Base-by-base conservation (phyloP, 1,139 yeast species). In the Geotrichum siamense region DNA sequence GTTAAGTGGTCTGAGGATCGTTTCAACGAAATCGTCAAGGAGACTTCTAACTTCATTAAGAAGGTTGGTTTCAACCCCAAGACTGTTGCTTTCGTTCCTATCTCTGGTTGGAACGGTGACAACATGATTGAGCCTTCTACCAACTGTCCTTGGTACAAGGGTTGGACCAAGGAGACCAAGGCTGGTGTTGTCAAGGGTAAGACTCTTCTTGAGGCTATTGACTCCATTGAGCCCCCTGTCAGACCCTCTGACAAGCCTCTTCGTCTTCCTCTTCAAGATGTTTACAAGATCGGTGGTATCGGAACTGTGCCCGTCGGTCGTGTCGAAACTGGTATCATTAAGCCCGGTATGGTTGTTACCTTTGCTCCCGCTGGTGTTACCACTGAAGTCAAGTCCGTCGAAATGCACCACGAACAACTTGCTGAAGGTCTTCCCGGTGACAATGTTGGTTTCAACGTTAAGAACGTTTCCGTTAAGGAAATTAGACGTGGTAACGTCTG, bases 261-360 rank as follows among this genome's bases (percentile, higher is more conserved):
- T 72, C 82, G 91, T 76, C 82, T 82, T 67, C 89, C 91, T 70
- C 78, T 81, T 68, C 91, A 82, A 76, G 91, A 82, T 78, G 91
- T 82, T 62, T 82, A 82, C 87, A 82, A 81, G 85, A 82, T 82
- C 64, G 89, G 89, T 75, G 91, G 91, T 82, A 82, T 81, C 65
- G 89, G 93, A 63, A 82, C 93, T 68, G 93, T 82, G 76, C 91
- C 93, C 73, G 91, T 82, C 77, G 91, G 91, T 69, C 82, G 91
- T 77, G 91, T 82, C 68, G 91, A 82, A 77, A 82, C 91, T 73
- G 91, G 91, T 82, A 72, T 79, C 63, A 82, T 82, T 76, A 82
- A 82, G 80, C 80, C 89, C 69, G 91, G 91, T 79, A 81, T 80
- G 89, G 79, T 82, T 69, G 91, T 82, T 59, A 78, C 85, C 66